A percentile compares a stretch with the other conserved stretches of the same genome.
phyloP scores from a whole-genome alignment of 1,139 yeast genomes.

The Diutina scorzettiae region DNA sequence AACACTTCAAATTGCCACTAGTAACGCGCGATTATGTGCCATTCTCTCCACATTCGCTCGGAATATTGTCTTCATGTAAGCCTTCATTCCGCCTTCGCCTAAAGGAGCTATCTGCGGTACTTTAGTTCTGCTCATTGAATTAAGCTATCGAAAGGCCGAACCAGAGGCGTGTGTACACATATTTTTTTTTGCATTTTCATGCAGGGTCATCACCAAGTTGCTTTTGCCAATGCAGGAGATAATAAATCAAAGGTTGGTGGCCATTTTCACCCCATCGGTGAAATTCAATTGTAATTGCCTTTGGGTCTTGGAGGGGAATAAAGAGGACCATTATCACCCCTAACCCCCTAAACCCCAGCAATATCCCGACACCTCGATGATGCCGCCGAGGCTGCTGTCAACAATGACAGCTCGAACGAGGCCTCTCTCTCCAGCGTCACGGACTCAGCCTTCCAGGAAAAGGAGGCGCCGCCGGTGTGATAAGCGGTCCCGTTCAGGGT shows the following conservation, averaged over 20 bases:
- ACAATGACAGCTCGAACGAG: background rate
- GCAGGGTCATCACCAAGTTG: constrained; percentile 3
- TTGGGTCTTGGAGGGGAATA: background rate
- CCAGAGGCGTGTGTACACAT: no score
- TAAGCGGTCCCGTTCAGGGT: constrained; percentile 4
- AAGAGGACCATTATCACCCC: background rate
- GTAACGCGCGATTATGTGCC: no score
- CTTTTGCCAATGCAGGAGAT: background rate
- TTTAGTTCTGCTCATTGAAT: no score
- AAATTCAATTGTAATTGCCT: background rate
- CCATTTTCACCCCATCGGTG: background rate
- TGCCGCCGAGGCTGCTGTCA: constrained; percentile 2
- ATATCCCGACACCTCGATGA: background rate
- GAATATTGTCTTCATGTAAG: no score
- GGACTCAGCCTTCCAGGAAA: background rate
- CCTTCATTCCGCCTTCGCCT: no score
- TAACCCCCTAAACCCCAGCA: background rate
- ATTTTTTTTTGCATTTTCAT: no score
- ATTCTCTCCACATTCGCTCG: no score
- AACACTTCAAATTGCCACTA: no score
- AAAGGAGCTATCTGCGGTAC: no score
- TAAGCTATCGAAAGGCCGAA: no score
- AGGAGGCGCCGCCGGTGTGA: constrained; percentile 6
- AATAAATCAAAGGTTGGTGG: constrained; percentile 1
- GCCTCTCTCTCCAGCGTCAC: no score